Evolutionary conservation across 192 early-diverging fungal species (phyloP), one percentile per base, ranked within the genome.

Genomic region (Mortierella claussenii): DNA sequence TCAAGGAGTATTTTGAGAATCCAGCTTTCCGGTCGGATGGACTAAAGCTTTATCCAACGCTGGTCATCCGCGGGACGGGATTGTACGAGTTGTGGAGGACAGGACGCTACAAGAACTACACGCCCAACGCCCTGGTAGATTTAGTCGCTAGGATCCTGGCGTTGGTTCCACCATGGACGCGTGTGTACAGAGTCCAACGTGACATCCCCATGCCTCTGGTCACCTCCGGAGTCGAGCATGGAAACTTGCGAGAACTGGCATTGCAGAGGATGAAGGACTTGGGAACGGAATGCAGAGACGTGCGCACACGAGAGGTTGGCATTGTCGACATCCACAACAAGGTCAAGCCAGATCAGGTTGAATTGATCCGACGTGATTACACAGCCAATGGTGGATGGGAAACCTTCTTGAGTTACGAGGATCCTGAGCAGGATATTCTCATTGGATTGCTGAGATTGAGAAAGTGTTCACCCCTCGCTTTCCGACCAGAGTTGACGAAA

Each of bases 141-240:
- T 80, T 99, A 30, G 91, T 98, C 0, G 98, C 98, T 1, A 87
- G 92, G 12, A 98, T 99, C 50, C 73, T 99, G 52, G 96, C 97
- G 1, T 79, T 99, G 48, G 95, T 99, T 1, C 98, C 98, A 52
- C 98, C 98, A 64, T 99, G 98, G 98, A 97, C 96, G 1, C 92
- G 97, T 63, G 90, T 99, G 23, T 99, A 99, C 78, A 91, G 97
- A 57, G 96, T 99, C 30, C 97, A 99, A 79, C 89, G 97, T 68
- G 98, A 99, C 84, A 99, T 99, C 69, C 98, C 98, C 18, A 99
- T 99, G 98, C 98, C 98, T 6, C 84, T 99, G 31, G 98, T 99
- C 20, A 97, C 94, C 8, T 96, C 95, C 1, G 98, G 98, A 44
- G 97, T 99, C 15, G 98, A 99, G 83, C 89, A 99, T 74, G 98